phyloP scores from a whole-genome alignment of 208 protist species.

The Leishmania arabica region DNA sequence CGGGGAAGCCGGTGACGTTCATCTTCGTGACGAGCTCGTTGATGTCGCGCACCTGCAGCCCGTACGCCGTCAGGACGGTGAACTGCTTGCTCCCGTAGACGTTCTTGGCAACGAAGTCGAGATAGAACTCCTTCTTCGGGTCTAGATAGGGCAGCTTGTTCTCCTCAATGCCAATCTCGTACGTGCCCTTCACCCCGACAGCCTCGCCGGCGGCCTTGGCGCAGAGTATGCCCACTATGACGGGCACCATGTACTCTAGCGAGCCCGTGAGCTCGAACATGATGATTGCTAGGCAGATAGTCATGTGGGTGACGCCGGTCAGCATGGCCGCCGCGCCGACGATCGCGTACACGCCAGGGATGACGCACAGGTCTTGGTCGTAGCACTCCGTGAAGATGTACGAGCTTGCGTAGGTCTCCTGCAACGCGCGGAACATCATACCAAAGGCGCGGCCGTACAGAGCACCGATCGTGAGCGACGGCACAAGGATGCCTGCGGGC shows the following conservation, averaged over 20 bases:
- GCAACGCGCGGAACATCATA: constrained; percentile 55
- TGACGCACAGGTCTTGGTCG: constrained; percentile 70
- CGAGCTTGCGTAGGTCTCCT: constrained; percentile 53
- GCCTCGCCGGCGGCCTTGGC: constrained; percentile 73
- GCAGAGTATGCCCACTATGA: constrained; percentile 72
- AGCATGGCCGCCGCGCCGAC: constrained; percentile 93
- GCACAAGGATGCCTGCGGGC: constrained; percentile 93
- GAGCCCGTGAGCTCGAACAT: constrained; percentile 94
- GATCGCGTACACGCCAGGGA: constrained; percentile 92
- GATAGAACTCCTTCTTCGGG: constrained; percentile 75
- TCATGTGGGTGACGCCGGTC: constrained; percentile 93
- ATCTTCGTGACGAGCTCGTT: constrained; percentile 61
- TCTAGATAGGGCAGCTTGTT: constrained; percentile 82
- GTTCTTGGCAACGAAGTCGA: constrained; percentile 56
- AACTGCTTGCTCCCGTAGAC: constrained; percentile 57
- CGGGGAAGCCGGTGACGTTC: constrained; percentile 72
- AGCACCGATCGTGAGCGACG: constrained; percentile 90
- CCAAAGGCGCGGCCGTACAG: constrained; percentile 79
- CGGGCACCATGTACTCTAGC: constrained; percentile 79
- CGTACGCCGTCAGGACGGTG: constrained; percentile 66
- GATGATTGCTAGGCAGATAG: constrained; percentile 94
- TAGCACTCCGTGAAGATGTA: constrained; percentile 72
- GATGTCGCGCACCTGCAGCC: constrained; percentile 61
- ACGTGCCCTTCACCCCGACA: constrained; percentile 72
- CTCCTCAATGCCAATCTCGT: constrained; percentile 80